These are phyloP conservation scores for Aspergillus saccharolyticus DNA, from an alignment of 495 filamentous ascomycete species.

Conservation along the genomic window DNA sequence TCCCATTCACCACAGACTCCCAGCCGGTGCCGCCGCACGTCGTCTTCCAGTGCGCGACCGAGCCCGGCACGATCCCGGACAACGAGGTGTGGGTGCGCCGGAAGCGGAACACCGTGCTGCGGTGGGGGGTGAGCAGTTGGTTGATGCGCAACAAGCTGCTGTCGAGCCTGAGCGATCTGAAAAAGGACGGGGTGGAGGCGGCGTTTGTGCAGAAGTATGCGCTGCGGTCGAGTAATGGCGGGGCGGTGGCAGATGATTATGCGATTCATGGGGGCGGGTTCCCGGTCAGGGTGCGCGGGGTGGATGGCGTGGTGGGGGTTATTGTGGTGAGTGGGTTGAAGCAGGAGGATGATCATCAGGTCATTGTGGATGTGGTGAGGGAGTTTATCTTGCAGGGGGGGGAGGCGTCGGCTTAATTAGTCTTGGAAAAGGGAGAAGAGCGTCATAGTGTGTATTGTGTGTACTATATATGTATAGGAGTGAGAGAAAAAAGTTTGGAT, in stretches of 20 bases:
- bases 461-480: no score
- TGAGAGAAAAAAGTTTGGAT: no score
- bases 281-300: slow-evolving; percentile 61
- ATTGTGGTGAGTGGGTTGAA: slow-evolving; percentile 71
- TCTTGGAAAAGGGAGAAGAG: no score
- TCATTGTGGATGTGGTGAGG: slow-evolving; percentile 61
- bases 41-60: slow-evolving; percentile 55
- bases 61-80: slow-evolving; percentile 55
- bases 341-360: slow-evolving; percentile 72
- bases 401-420: not conserved
- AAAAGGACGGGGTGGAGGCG: slow-evolving; percentile 46
- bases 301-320: slow-evolving; percentile 68
- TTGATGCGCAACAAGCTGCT: slow-evolving; percentile 57
- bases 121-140: slow-evolving; percentile 65
- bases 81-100: slow-evolving; percentile 57
- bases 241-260: slow-evolving; percentile 53
- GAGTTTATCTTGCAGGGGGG: slow-evolving; percentile 34
- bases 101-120: slow-evolving; percentile 63
- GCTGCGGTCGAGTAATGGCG: slow-evolving; percentile 35
- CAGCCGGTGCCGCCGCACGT: slow-evolving; percentile 37
- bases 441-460: no score
- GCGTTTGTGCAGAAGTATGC: slow-evolving; percentile 55
- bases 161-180: slow-evolving; percentile 13
- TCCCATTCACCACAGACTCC: not conserved
- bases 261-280: slow-evolving; percentile 72